A percentile compares a stretch with the other conserved stretches of the same genome.
Evolutionary conservation across 202 grass and related monocot genomes (phyloP).

Genomic region (Hordeum pubiflorum): DNA sequence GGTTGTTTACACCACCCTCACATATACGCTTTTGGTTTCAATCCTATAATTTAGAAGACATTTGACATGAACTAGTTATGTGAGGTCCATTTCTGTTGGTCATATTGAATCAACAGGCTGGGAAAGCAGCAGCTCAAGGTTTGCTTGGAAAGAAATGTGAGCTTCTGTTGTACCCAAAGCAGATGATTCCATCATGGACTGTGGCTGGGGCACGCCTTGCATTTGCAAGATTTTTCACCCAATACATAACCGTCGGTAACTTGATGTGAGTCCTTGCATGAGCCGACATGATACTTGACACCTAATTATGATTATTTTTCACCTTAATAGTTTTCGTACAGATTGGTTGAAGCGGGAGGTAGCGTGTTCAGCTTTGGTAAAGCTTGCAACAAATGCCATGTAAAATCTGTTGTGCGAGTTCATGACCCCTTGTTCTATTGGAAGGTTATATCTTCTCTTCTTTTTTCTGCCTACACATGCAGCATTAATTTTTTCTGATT

Average conservation of each 20-base stretch:
- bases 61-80: background rate
- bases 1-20: background rate
- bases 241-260: background rate
- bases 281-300: background rate
- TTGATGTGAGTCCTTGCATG: background rate
- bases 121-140: background rate
- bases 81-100: background rate
- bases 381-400: background rate
- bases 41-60: background rate
- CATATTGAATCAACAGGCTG: background rate
- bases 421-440: background rate
- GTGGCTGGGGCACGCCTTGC: background rate
- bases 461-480: background rate
- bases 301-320: background rate
- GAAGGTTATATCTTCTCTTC: background rate
- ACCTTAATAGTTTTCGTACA: background rate
- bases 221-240: background rate
- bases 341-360: background rate
- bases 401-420: background rate
- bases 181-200: background rate
- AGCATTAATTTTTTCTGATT: background rate
- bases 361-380: background rate
- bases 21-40: background rate
- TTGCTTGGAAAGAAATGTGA: background rate
- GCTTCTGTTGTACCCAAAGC: background rate